phyloP scores from a whole-genome alignment of 148 eudicot genomes.

The Oxyria digyna region DNA sequence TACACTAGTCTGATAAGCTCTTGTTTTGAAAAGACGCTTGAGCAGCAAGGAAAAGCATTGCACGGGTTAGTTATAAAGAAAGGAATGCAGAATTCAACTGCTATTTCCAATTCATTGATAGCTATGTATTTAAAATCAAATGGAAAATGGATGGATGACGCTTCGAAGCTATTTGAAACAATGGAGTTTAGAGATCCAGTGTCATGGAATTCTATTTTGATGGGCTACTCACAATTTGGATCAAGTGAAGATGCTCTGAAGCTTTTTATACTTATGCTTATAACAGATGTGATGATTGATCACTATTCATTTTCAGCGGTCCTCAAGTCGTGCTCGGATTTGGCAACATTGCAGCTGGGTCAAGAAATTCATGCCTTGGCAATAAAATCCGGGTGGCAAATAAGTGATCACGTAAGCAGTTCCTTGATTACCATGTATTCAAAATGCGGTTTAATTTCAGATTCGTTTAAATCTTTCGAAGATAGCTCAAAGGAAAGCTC shows the following conservation, averaged over 20 bases:
- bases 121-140: constrained; percentile 50
- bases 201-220: constrained; percentile 72
- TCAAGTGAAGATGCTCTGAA: constrained; percentile 50
- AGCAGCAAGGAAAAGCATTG: constrained; percentile 36
- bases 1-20: constrained; percentile 58
- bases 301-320: constrained; percentile 64
- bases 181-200: constrained; percentile 44
- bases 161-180: constrained; percentile 38
- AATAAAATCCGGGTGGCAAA: constrained; percentile 37
- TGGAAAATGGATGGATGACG: constrained; percentile 36
- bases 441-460: constrained; percentile 56
- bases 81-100: constrained; percentile 43
- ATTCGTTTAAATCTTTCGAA: constrained; percentile 51
- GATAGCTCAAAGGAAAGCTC: constrained; percentile 35
- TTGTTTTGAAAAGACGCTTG: constrained; percentile 34
- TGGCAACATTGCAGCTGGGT: constrained; percentile 55
- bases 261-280: constrained; percentile 39
- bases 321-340: constrained; percentile 65
- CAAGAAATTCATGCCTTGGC: constrained; percentile 54
- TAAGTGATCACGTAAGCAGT: constrained; percentile 53
- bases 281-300: constrained; percentile 28
- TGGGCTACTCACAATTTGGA: constrained; percentile 60
- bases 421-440: constrained; percentile 59
- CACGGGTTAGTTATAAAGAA: constrained; percentile 52
- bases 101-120: constrained; percentile 54